Percentiles rank a stretch among this genome's conserved stretches.
These are phyloP conservation scores for Knufia fluminis DNA, from an alignment of 2,329 filamentous ascomycete genomes.

Conservation along the genomic window DNA sequence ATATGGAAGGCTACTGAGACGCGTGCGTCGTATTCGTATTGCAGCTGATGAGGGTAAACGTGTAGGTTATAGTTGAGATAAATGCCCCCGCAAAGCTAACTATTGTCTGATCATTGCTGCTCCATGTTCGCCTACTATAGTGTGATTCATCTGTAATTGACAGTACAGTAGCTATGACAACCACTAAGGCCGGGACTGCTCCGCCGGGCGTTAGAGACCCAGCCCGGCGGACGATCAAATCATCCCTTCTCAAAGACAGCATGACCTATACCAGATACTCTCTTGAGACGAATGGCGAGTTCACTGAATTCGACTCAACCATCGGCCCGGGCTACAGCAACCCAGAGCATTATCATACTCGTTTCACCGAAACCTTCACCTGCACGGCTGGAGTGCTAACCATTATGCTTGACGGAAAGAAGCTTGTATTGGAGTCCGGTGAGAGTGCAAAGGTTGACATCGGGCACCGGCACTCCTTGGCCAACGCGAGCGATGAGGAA, in stretches of 20 bases:
- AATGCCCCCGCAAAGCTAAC: too few species aligned
- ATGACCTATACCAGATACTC: background rate
- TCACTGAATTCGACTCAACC: background rate
- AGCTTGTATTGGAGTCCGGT: background rate
- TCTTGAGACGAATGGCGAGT: background rate
- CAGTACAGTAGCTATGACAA: background rate
- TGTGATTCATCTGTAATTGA: too few species aligned
- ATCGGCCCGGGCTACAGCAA: background rate
- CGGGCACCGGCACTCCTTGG: too few species aligned
- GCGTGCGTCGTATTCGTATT: too few species aligned
- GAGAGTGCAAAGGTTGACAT: background rate
- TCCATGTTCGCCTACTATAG: too few species aligned
- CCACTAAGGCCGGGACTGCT: background rate
- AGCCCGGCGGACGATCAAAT: background rate
- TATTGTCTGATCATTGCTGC: too few species aligned
- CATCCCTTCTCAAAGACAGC: background rate
- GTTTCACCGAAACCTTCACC: background rate
- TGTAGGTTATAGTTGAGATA: too few species aligned
- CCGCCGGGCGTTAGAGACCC: background rate
- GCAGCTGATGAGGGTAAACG: too few species aligned
- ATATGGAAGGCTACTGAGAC: too few species aligned
- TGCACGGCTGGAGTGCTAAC: background rate
- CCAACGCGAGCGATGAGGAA: too few species aligned
- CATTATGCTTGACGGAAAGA: background rate
- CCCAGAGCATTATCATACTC: background rate